phyloP scores from a whole-genome alignment of 192 early-diverging fungal genomes.

The Rhizoclosmatium globosum region DNA sequence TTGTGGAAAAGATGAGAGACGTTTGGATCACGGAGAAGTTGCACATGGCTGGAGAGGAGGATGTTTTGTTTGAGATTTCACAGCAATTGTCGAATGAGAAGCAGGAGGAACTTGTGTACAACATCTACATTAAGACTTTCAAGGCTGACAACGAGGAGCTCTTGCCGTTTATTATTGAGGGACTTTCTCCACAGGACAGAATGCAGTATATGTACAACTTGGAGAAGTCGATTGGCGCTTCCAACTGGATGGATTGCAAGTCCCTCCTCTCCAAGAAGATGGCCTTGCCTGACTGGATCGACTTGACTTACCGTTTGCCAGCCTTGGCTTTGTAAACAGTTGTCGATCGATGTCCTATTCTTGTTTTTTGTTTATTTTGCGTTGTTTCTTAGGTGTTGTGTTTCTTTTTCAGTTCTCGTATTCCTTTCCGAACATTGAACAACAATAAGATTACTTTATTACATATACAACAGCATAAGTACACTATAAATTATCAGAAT shows the following conservation, averaged over 20 bases:
- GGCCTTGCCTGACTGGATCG: conserved; percentile 12
- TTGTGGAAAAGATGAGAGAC: conserved; percentile 3
- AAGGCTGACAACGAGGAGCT: not conserved
- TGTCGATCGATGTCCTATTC: not conserved
- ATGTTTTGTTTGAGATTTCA: not conserved
- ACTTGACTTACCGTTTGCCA: conserved; percentile 32
- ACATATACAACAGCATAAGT: not conserved
- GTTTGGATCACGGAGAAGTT: not conserved
- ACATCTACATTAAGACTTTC: conserved; percentile 13
- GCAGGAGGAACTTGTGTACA: not conserved
- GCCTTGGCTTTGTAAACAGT: conserved; percentile 6
- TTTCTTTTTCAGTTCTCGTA: not conserved
- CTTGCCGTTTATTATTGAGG: conserved; percentile 36
- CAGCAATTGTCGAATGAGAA: not conserved
- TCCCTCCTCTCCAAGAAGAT: not conserved
- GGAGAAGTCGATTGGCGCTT: not conserved
- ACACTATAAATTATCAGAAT: too few relatives aligned
- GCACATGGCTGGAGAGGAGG: conserved; percentile 22
- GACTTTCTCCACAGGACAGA: conserved; percentile 14
- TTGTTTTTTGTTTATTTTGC: not conserved
- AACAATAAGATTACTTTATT: not conserved
- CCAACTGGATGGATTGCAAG: conserved; percentile 30
- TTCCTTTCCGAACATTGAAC: too few relatives aligned
- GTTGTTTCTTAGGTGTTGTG: not conserved
- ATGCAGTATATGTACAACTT: conserved; percentile 40